Evolutionary conservation across 257 asterid species (phyloP), one percentile per base, ranked within the genome.

Genomic region (Solanum sejunctum): DNA sequence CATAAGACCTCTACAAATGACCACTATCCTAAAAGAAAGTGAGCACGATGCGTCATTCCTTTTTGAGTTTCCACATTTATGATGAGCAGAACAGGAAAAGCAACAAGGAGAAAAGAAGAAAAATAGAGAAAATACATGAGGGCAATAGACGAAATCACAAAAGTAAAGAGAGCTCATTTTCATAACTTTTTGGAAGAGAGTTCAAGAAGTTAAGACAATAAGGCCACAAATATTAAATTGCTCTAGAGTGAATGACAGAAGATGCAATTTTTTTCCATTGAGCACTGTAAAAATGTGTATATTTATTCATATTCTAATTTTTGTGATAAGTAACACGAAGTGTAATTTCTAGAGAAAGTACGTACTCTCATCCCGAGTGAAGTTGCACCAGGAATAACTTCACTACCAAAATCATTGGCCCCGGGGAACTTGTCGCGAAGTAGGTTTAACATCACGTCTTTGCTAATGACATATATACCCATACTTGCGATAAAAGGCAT

Each of bases 401-500:
- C 99, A 90, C 99, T 95, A 77, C 99, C 99, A 85, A 95, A 95
- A 89, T 95, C 99, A 90, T 95, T 95, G 88, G 99, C 99, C 67
- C 92, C 93, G 36, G 98, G 99, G 87, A 95, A 95, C 89, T 90
- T 86, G 39, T 93, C 96, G 63, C 93, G 69, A 47, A 95, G 95
- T 82, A 95, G 92, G 88, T 89, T 89, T 80, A 92, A 12, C 99
- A 95, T 95, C 88, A 94, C 99, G 71, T 95, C 93, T 91, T 95
- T 95, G 90, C 99, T 94, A 80, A 95, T 93, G 83, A 95, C 99
- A 89, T 95, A 95, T 86, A 95, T 95, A 54, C 98, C 99, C 99
- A 95, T 95, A 82, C 99, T 95, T 61, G 99, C 99, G 69, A 95
- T 95, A 86, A 86, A 95, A 87, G 99, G 99, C 97, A 92, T 95